phyloP scores from a whole-genome alignment of 805 yeast genomes.

The Cyberlindnera misumaiensis region DNA sequence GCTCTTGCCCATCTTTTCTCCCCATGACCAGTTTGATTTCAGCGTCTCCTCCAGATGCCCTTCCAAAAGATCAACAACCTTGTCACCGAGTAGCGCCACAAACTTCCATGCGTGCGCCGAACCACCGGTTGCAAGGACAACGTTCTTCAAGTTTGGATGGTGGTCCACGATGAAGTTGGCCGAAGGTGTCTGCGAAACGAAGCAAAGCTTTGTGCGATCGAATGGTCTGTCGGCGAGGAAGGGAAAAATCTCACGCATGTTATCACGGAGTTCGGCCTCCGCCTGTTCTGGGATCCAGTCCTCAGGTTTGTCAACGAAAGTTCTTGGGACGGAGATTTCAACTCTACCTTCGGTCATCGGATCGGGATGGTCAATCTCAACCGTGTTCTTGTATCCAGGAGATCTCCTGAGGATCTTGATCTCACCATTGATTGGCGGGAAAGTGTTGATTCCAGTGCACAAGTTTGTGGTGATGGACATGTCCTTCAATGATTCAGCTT shows the following conservation, averaged over 20 bases:
- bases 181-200: slow-evolving; percentile 27
- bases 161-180: slow-evolving; percentile 25
- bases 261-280: slow-evolving; percentile 14
- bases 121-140: slow-evolving; percentile 28
- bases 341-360: background rate
- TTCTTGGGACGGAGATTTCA: slow-evolving; percentile 11
- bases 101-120: slow-evolving; percentile 29
- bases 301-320: slow-evolving; percentile 7
- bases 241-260: slow-evolving; percentile 24
- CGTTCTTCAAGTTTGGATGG: slow-evolving; percentile 22
- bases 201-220: slow-evolving; percentile 32
- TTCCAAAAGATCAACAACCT: slow-evolving; percentile 10
- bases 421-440: slow-evolving; percentile 15
- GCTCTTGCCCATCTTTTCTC: slow-evolving; percentile 4
- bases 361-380: background rate
- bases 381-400: slow-evolving; percentile 10
- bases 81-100: slow-evolving; percentile 25
- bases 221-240: slow-evolving; percentile 8
- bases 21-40: slow-evolving; percentile 9
- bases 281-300: slow-evolving; percentile 15
- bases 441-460: slow-evolving; percentile 12
- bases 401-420: slow-evolving; percentile 13
- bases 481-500: slow-evolving; percentile 4
- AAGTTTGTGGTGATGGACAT: slow-evolving; percentile 15
- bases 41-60: slow-evolving; percentile 7